These are phyloP conservation scores for Lentinula detonsa DNA, from an alignment of 768 basidiomycete genomes.

Conservation along the genomic window DNA sequence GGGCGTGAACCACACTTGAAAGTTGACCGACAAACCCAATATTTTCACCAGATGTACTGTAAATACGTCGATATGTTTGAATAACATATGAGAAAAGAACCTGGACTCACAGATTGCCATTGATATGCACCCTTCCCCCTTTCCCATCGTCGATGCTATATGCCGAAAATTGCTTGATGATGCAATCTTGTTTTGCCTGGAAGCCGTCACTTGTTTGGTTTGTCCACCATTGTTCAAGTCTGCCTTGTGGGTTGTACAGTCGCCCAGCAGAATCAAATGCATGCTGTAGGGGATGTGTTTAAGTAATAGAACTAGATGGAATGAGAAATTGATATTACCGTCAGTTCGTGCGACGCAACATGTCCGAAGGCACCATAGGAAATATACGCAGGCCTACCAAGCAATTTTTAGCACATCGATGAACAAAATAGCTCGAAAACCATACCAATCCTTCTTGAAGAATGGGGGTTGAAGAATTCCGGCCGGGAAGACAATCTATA, in stretches of 20 bases:
- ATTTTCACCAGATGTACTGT: slow-evolving; percentile 85
- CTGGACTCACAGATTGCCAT: slow-evolving; percentile 68
- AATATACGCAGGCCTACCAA: slow-evolving; percentile 76
- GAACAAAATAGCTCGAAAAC: not conserved
- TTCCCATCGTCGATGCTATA: slow-evolving; percentile 85
- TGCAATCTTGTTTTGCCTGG: slow-evolving; percentile 76
- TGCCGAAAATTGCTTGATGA: slow-evolving; percentile 80
- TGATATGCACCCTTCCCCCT: slow-evolving; percentile 79
- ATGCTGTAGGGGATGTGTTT: slow-evolving; percentile 40
- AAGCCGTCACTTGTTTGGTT: slow-evolving; percentile 82
- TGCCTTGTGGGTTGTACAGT: slow-evolving; percentile 86
- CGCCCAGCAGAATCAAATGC: slow-evolving; percentile 88
- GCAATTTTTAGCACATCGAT: slow-evolving; percentile 1
- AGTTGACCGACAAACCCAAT: slow-evolving; percentile 40
- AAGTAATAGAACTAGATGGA: not conserved
- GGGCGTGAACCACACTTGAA: not conserved
- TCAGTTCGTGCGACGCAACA: slow-evolving; percentile 89
- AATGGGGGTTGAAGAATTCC: slow-evolving; percentile 93
- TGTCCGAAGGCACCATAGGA: slow-evolving; percentile 91
- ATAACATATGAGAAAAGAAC: not conserved
- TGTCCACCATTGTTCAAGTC: slow-evolving; percentile 90
- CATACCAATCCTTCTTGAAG: slow-evolving; percentile 75
- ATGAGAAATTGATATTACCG: slow-evolving; percentile 37
- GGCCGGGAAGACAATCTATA: slow-evolving; percentile 89
- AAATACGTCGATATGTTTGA: not conserved